Conservation (phyloP, 768 basidiomycete species). For the Mycena galopus region DNA sequence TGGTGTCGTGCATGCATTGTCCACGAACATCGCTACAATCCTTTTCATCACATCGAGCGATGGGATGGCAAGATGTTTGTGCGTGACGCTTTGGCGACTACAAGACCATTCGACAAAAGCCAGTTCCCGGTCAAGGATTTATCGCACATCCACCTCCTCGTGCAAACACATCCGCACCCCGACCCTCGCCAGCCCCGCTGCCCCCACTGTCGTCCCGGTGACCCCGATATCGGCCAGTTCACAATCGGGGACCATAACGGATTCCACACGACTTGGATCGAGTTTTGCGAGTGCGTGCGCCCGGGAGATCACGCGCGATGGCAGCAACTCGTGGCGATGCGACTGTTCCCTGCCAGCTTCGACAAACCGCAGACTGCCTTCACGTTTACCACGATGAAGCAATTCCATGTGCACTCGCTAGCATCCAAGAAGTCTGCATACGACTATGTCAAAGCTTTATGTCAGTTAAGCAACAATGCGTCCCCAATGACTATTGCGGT, state of each 20-base stretch:
- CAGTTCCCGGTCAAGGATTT: not conserved
- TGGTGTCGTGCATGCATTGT: not conserved
- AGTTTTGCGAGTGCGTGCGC: not conserved
- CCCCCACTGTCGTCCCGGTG: too few species aligned
- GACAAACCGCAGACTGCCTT: conserved; percentile 30
- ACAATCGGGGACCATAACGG: not conserved
- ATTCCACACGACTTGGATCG: not conserved
- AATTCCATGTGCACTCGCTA: conserved; percentile 47
- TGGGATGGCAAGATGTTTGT: not conserved
- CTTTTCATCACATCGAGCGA: not conserved
- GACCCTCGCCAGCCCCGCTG: too few species aligned
- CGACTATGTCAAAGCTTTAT: conserved; percentile 45
- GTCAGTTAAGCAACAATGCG: conserved; percentile 38
- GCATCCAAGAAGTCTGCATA: conserved; percentile 49
- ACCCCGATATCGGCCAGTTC: not conserved
- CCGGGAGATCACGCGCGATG: not conserved
- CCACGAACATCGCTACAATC: not conserved
- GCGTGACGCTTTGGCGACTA: not conserved
- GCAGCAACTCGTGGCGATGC: conserved; percentile 1
- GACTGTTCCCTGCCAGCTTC: conserved; percentile 35
- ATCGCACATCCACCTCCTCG: not conserved
- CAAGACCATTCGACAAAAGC: not conserved
- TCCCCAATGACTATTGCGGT: not conserved
- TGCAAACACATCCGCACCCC: too few species aligned
- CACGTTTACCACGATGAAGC: conserved; percentile 34